Evolutionary conservation across 371 early-diverging fungal genomes (phyloP).

Genomic region (Capniomyces stellatus): DNA sequence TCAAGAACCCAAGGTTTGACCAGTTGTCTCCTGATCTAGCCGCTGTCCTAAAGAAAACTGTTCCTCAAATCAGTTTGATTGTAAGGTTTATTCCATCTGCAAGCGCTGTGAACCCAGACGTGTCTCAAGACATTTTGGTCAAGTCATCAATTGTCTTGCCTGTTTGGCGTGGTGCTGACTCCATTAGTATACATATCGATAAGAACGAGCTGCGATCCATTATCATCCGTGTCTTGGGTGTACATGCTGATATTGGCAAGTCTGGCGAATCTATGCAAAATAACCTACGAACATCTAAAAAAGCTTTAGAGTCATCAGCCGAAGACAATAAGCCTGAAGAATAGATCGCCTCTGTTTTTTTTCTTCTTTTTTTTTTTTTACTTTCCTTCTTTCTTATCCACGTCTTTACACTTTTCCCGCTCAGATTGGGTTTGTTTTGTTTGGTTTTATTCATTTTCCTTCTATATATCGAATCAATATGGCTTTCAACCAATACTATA

Average conservation of each 20-base stretch:
- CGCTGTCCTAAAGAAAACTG: constrained; percentile 8
- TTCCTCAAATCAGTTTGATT: background rate
- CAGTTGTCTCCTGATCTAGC: constrained; percentile 14
- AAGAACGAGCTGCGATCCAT: constrained; percentile 25
- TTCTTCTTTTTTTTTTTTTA: no score
- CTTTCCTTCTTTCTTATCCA: no score
- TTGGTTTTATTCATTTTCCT: no score
- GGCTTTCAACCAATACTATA: no score
- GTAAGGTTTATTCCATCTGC: background rate
- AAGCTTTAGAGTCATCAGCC: no score
- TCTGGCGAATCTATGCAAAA: no score
- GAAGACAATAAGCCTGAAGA: no score
- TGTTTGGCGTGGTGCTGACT: constrained; percentile 23
- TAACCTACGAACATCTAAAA: no score
- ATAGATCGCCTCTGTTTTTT: no score
- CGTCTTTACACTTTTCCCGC: no score
- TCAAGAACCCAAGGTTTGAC: constrained; percentile 18
- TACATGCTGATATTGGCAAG: constrained; percentile 8
- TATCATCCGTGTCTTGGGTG: constrained; percentile 23
- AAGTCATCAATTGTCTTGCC: constrained; percentile 7
- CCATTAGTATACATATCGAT: constrained; percentile 24
- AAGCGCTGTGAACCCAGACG: background rate
- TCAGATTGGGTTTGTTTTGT: no score
- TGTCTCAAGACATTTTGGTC: background rate
- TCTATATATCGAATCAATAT: no score